Percentiles rank a stretch among this genome's conserved stretches.
phyloP scores from a whole-genome alignment of 345 rosid genomes.

The Brassica juncea region DNA sequence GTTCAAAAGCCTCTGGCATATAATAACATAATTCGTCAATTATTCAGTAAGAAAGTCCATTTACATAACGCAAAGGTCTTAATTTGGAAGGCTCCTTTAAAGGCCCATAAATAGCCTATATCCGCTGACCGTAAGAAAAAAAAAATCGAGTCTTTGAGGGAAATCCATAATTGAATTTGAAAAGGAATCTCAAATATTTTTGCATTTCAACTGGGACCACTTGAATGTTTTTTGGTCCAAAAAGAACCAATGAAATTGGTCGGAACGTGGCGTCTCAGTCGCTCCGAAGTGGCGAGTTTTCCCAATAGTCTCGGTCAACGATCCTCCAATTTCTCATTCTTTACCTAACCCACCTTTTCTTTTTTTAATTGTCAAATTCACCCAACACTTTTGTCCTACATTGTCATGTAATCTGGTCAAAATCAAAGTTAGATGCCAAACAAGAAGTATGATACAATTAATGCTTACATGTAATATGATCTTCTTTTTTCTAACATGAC shows the following conservation, averaged over 20 bases:
- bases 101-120: not conserved
- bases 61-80: not conserved
- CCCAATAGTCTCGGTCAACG: constrained; percentile 8
- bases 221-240: not conserved
- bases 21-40: not conserved
- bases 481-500: too few relatives aligned
- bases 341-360: not conserved
- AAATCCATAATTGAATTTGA: too few relatives aligned
- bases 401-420: constrained; percentile 3
- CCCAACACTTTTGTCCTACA: constrained; percentile 17
- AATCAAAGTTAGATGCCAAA: constrained; percentile 5
- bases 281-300: not conserved
- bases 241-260: constrained; percentile 18
- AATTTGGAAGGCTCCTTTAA: not conserved
- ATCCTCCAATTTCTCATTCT: not conserved
- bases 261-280: constrained; percentile 17
- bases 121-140: too few relatives aligned
- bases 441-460: not conserved
- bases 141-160: too few relatives aligned
- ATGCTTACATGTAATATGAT: constrained; percentile 4
- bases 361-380: not conserved
- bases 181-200: not conserved
- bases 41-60: not conserved
- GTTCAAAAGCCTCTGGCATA: not conserved
- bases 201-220: not conserved